Conservation (phyloP, 1,284 basidiomycete genomes). For the Mycena citricolor region DNA sequence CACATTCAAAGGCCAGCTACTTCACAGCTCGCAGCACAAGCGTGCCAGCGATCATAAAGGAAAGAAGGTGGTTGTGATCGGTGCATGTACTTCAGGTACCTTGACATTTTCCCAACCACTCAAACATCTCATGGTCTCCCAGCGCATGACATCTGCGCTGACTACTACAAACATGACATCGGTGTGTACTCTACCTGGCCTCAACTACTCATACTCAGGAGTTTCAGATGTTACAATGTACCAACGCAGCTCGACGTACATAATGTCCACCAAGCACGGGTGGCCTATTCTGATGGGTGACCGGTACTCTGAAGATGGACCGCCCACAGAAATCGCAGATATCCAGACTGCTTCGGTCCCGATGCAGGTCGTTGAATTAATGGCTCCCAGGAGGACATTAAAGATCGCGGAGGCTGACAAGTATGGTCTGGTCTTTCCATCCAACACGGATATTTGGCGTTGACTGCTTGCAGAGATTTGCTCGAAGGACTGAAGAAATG, state of each 20-base stretch:
- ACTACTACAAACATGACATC: conserved; percentile 39
- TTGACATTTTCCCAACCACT: neutral
- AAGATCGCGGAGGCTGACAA: conserved; percentile 56
- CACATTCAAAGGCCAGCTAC: conserved; percentile 52
- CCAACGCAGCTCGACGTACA: conserved; percentile 44
- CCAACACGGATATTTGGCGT: neutral
- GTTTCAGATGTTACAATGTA: conserved; percentile 43
- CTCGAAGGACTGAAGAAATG: conserved; percentile 54
- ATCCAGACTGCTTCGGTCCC: conserved; percentile 46
- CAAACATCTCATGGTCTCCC: neutral
- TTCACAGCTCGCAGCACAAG: conserved; percentile 56
- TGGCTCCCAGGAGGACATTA: conserved; percentile 44
- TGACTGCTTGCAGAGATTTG: conserved; percentile 40
- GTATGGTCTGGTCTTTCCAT: conserved; percentile 27
- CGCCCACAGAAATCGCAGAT: conserved; percentile 52
- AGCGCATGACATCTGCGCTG: conserved; percentile 42
- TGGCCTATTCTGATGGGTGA: conserved; percentile 32
- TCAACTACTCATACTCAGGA: neutral
- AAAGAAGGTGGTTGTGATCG: conserved; percentile 64
- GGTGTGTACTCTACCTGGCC: conserved; percentile 25
- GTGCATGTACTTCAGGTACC: conserved; percentile 59
- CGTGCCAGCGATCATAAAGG: conserved; percentile 50
- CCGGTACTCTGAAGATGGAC: conserved; percentile 50
- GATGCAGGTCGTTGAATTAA: conserved; percentile 40
- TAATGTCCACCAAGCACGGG: conserved; percentile 39